A percentile compares a stretch with the other conserved stretches of the same genome.
phyloP scores from a whole-genome alignment of 1,284 basidiomycete species.

The Pseudozyma sp. region DNA sequence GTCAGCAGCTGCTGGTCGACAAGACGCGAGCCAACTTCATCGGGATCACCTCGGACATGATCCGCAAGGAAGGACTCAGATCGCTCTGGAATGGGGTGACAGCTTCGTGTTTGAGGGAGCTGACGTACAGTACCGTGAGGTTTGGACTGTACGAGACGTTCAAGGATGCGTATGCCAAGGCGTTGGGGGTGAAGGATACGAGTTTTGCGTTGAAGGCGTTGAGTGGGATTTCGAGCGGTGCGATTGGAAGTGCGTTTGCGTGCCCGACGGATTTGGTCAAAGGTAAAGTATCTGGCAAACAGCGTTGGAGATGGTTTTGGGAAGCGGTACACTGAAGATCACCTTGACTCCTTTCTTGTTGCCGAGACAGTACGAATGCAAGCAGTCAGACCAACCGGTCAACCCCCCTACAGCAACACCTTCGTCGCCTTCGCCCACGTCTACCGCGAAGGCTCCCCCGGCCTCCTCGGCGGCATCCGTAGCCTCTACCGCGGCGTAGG shows the following conservation, averaged over 20 bases:
- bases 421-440: slow-evolving; percentile 49
- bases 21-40: slow-evolving; percentile 44
- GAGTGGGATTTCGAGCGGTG: slow-evolving; percentile 55
- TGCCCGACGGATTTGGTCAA: slow-evolving; percentile 59
- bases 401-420: slow-evolving; percentile 53
- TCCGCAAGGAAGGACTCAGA: slow-evolving; percentile 34
- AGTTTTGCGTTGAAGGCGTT: slow-evolving; percentile 56
- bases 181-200: slow-evolving; percentile 25
- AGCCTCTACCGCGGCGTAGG: slow-evolving; percentile 55
- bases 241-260: slow-evolving; percentile 52
- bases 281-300: slow-evolving; percentile 5
- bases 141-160: slow-evolving; percentile 59
- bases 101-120: slow-evolving; percentile 51
- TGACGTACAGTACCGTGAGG: slow-evolving; percentile 57
- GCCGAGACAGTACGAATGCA: slow-evolving; percentile 51
- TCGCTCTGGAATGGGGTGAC: slow-evolving; percentile 57
- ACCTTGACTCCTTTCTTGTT: not conserved
- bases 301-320: not conserved
- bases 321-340: not conserved
- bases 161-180: slow-evolving; percentile 41
- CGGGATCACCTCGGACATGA: slow-evolving; percentile 38
- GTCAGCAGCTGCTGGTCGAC: slow-evolving; percentile 53
- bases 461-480: slow-evolving; percentile 37
- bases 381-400: slow-evolving; percentile 40
- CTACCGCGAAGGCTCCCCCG: slow-evolving; percentile 35